A percentile compares a stretch with the other conserved stretches of the same genome.
Conservation (phyloP, 331 rosid species). For the Ulmus americana region DNA sequence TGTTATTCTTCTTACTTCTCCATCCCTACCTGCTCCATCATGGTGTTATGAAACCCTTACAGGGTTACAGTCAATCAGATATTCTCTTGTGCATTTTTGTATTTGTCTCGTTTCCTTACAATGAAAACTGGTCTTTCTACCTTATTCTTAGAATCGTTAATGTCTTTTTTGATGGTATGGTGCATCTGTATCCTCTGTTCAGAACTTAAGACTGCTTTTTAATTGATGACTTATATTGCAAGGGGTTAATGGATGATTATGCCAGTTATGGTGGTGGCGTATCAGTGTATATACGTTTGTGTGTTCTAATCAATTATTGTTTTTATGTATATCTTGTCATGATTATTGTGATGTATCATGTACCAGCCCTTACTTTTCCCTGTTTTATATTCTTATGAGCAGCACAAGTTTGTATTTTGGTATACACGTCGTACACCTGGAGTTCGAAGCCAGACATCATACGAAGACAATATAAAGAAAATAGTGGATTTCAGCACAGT, state of each 20-base stretch:
- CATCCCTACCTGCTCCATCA: too few species aligned
- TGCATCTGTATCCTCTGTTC: not conserved
- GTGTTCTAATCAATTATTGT: not conserved
- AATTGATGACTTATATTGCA: not conserved
- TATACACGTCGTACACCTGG: slow-evolving; percentile 97
- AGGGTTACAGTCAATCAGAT: too few species aligned
- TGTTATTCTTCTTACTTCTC: too few species aligned
- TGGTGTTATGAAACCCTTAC: too few species aligned
- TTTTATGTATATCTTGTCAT: not conserved
- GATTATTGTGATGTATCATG: not conserved
- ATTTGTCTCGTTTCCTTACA: too few species aligned
- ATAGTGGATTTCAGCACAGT: slow-evolving; percentile 86
- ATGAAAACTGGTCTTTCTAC: too few species aligned
- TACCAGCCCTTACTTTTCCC: not conserved
- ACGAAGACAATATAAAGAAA: slow-evolving; percentile 89
- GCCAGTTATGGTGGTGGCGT: not conserved
- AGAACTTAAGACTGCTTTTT: not conserved
- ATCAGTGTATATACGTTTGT: not conserved
- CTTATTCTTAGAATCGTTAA: not conserved
- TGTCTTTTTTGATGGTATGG: not conserved
- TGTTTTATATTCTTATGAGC: slow-evolving; percentile 17
- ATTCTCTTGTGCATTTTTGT: too few species aligned
- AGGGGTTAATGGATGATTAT: not conserved
- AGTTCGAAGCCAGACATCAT: slow-evolving; percentile 64
- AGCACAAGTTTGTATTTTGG: slow-evolving; percentile 83